Base-by-base conservation (phyloP, 73 alveolate species). In the Paramecium caudatum region DNA sequence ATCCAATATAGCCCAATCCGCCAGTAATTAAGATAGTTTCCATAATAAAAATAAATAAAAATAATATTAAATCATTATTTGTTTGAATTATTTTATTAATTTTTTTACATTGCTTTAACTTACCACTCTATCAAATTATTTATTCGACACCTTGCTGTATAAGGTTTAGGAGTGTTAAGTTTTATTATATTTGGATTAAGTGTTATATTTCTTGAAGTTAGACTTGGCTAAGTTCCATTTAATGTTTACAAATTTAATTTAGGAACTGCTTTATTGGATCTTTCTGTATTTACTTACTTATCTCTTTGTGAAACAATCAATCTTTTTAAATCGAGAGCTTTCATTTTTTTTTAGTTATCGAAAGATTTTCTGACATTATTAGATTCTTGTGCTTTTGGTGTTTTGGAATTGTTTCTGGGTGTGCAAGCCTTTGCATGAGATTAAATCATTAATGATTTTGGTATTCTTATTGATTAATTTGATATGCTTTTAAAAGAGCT, bases 1-100 rank as follows among this genome's bases (percentile, higher is more conserved):
- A 86, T 87, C 99, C 99, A 36, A 98, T 98, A 83, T 95, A 98
- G 70, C 99, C 99, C 25, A 95, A 87, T 3, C 99, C 99, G 50
- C 99, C 99, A n/a, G 99, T 98, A 25, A 98, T 97, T n/a, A 98
- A 93, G 12, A 86, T 62, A 25, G 93, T 41, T 86, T 86, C 27
- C 80, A 55, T 55, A 4, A 55, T 55, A 55, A 27, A 55, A 9
- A 55, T 16, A 55, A 55, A 19, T 27, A 55, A 55, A 55, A 55
- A 9, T 17, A 7, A 50, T 50, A n/a, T 50, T 25, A 15, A 25
- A 50, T 50, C 78, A 50, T 50, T 50, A 25, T 50, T 50, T 25
- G 21, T 19, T 25, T 25, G 78, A 50, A 1, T 55, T 55, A 25
- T 55, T 55, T 27, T 55, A 27, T 27, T 27, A 4, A 21, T 55